Evolutionary conservation across 371 early-diverging fungal genomes (phyloP).

Genomic region (Mortierella sp.): DNA sequence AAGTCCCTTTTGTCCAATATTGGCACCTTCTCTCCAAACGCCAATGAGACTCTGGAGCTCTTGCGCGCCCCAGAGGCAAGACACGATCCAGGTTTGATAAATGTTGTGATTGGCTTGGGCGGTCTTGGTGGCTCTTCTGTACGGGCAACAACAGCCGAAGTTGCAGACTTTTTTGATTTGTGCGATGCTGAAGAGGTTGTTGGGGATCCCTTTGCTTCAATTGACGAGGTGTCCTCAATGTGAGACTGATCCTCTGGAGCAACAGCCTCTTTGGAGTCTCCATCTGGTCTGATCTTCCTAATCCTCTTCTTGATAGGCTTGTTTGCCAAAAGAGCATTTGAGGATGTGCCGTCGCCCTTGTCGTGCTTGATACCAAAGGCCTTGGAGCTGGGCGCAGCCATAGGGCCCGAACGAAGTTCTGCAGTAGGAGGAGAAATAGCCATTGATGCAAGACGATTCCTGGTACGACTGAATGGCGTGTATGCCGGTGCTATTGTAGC

Average conservation of each 20-base stretch:
- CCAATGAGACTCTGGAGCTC: constrained; percentile 53
- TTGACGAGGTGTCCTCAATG: too few species aligned
- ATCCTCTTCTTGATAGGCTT: too few species aligned
- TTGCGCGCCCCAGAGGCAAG: constrained; percentile 37
- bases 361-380: constrained; percentile 2
- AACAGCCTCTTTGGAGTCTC: too few species aligned
- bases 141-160: not conserved
- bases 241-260: too few species aligned
- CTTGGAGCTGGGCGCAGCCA: too few species aligned
- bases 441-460: constrained; percentile 22
- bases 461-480: constrained; percentile 42
- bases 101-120: constrained; percentile 38
- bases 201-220: not conserved
- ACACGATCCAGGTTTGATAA: constrained; percentile 32
- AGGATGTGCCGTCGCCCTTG: too few species aligned
- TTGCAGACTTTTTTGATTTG: not conserved
- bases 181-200: not conserved
- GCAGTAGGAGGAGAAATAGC: not conserved
- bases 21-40: constrained; percentile 66
- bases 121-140: constrained; percentile 25
- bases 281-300: too few species aligned
- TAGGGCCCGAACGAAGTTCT: not conserved
- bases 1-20: constrained; percentile 58
- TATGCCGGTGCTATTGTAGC: constrained; percentile 22
- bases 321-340: too few species aligned